Base-by-base conservation (phyloP, 2,329 filamentous ascomycete genomes). In the Colletotrichum brevisporum region DNA sequence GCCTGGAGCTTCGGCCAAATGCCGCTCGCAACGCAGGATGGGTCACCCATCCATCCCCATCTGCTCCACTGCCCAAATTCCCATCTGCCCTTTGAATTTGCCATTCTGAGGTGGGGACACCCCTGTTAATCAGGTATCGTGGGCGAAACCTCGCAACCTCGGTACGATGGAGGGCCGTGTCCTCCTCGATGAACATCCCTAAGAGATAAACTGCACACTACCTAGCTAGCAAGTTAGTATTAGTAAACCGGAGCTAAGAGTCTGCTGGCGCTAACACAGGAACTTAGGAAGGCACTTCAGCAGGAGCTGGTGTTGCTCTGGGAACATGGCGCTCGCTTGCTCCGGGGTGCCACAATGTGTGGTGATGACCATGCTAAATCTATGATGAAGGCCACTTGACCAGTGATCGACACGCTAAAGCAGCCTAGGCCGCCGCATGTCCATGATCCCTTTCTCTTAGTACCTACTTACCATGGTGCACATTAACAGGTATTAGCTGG, bases 391-490 rank as follows among this genome's bases (percentile, higher is more conserved):
- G 39, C 54, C 66, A 65, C 48, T 68, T 45, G 54, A 55, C 48
- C 41, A 43, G 48, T 50, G 66, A 68, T 68, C 61, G 66, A 58
- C 65, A 36, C 53, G 50, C 65, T 68, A 59, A 64, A 27, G 41
- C 41, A 48, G 53, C 53, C 64, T 64, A 64, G 65, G 48, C 60
- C 39, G 48, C 53, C 39, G 39, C 47, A 21, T 13, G 47, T 58
- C 65, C 60, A 48, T 58, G 60, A 64, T 58, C n/a, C 45, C 59
- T 57, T 27, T 15, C 15, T 52, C 58, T 47, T 36, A 24, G 21
- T 24, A 24, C 31, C 31, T 9, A 36, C 31, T 36, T 36, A 36
- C 21, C 21, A 24, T 24, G 21, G 21, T 24, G 21, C 21, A 24
- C 21, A 24, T 24, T 24, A 24, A 24, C 21, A 24, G 21, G 21